Evolutionary conservation across 805 yeast genomes (phyloP).

Genomic region (Starmera amethionina): DNA sequence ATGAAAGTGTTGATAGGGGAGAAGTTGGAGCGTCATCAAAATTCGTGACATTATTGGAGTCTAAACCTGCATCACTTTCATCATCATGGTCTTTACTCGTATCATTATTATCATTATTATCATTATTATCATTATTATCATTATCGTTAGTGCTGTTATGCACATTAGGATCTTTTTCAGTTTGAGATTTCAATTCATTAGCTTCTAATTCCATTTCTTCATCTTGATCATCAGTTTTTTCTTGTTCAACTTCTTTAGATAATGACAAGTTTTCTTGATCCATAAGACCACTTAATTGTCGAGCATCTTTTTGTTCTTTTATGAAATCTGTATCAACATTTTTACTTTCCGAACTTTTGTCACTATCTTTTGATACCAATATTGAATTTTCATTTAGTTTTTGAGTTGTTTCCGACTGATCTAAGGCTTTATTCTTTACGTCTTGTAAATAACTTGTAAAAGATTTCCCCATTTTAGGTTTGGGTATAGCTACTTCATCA

Average conservation of each 20-base stretch:
- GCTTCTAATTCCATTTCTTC: neutral
- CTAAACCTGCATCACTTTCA: neutral
- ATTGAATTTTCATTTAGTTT: constrained; percentile 12
- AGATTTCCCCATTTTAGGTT: constrained; percentile 13
- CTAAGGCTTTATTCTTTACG: constrained; percentile 11
- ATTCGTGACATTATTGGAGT: constrained; percentile 2
- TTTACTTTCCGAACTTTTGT: neutral
- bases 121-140: constrained; percentile 1
- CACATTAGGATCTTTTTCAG: neutral
- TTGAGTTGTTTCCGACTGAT: neutral
- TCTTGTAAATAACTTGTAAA: constrained; percentile 23
- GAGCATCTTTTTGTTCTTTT: neutral
- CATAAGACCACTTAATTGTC: neutral
- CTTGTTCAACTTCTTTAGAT: neutral
- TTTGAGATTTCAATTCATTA: neutral
- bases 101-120: constrained; percentile 8
- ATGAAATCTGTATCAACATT: neutral
- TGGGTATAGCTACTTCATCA: no score
- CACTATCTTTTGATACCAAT: neutral
- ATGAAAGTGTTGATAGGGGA: neutral
- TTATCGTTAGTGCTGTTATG: neutral
- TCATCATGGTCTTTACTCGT: constrained; percentile 1
- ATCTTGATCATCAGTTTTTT: neutral
- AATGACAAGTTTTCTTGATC: neutral
- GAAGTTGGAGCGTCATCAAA: neutral